These are phyloP conservation scores for Salix arbutifolia DNA, from an alignment of 345 rosid genomes.

Conservation along the genomic window DNA sequence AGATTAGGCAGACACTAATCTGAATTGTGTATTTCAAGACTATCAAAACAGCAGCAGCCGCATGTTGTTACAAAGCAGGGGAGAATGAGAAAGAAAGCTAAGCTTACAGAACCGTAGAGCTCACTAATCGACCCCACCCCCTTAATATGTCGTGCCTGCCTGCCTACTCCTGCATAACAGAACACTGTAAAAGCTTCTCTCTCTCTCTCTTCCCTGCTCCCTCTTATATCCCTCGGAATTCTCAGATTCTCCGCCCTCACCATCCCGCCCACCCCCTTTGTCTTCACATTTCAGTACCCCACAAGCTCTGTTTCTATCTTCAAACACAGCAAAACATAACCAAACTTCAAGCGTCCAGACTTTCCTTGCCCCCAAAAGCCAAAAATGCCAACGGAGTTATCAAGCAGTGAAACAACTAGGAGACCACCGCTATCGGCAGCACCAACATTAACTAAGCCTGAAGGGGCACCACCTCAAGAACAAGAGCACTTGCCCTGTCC, in stretches of 20 bases:
- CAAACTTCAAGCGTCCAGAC: not conserved
- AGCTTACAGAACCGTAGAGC: not conserved
- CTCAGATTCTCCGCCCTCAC: conserved; percentile 24
- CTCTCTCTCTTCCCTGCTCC: conserved; percentile 13
- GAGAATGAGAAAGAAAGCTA: not conserved
- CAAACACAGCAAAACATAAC: not conserved
- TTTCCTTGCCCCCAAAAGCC: not conserved
- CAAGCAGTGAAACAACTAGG: conserved; percentile 5
- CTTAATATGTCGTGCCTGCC: conserved; percentile 28
- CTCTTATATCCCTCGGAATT: conserved; percentile 39
- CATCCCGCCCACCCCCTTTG: conserved; percentile 1
- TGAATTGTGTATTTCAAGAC: not conserved
- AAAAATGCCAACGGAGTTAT: conserved; percentile 43
- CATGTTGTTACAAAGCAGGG: not conserved
- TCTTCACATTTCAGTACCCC: not conserved
- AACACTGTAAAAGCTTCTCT: conserved; percentile 36
- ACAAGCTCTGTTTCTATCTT: not conserved
- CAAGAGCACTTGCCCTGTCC: conserved; percentile 94
- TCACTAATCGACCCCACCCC: conserved; percentile 14
- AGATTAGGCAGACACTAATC: not conserved
- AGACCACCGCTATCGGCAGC: conserved; percentile 32
- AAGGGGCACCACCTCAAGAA: conserved; percentile 45
- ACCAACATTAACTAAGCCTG: conserved; percentile 31
- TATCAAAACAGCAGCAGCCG: not conserved
- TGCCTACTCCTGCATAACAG: conserved; percentile 14